A percentile compares a stretch with the other conserved stretches of the same genome.
phyloP scores from a whole-genome alignment of 2,329 filamentous ascomycete species.

The Alternaria sp. region DNA sequence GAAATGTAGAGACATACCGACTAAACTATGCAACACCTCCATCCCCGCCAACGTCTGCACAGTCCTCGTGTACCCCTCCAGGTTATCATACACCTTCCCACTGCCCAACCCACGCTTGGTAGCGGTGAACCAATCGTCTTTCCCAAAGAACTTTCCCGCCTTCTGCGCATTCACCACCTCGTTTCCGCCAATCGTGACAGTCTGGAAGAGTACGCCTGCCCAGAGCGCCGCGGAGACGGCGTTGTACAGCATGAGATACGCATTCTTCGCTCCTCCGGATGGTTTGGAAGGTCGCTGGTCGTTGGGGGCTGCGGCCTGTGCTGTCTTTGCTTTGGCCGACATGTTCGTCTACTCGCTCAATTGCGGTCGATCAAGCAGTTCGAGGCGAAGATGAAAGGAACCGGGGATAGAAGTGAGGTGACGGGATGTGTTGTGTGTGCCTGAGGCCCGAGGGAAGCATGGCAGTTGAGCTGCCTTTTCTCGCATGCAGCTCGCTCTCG shows the following conservation, averaged over 20 bases:
- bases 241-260: slow-evolving; percentile 88
- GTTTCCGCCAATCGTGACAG: slow-evolving; percentile 59
- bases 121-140: slow-evolving; percentile 7
- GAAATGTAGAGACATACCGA: no score
- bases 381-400: no score
- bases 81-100: slow-evolving; percentile 64
- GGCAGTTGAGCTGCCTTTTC: not conserved
- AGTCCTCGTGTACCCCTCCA: slow-evolving; percentile 73
- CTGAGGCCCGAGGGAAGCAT: not conserved
- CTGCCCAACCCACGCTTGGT: slow-evolving; percentile 24
- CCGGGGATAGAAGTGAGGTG: not conserved
- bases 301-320: slow-evolving; percentile 1
- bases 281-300: slow-evolving; percentile 6
- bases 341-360: no score
- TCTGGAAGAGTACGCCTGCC: slow-evolving; percentile 75
- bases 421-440: not conserved
- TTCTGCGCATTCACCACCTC: slow-evolving; percentile 23
- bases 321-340: no score
- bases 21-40: slow-evolving; percentile 81
- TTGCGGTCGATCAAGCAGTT: no score
- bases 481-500: slow-evolving; percentile 1
- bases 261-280: slow-evolving; percentile 24
- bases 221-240: slow-evolving; percentile 77
- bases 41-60: slow-evolving; percentile 84
- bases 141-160: slow-evolving; percentile 17